Conservation (phyloP, 2,329 filamentous ascomycete species). For the Emmonsia crescens region DNA sequence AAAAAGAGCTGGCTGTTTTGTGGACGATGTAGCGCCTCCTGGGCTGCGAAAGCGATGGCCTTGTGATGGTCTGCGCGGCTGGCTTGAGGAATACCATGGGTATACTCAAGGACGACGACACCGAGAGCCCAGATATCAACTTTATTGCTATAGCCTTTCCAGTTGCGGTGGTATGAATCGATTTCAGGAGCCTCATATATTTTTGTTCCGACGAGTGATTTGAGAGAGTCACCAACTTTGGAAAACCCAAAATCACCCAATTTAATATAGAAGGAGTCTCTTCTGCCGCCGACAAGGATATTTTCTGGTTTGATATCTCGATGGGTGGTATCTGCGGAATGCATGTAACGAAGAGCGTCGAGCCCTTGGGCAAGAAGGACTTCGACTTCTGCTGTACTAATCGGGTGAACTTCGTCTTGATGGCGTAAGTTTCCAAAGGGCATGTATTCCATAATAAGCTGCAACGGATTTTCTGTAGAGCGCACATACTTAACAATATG, state of each 20-base stretch:
- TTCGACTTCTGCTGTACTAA: neutral
- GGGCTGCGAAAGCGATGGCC: neutral
- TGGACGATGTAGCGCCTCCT: neutral
- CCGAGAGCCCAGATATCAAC: conserved; percentile 16
- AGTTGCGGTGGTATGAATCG: too few relatives aligned
- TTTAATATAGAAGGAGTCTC: conserved; percentile 4
- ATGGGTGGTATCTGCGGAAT: conserved; percentile 11
- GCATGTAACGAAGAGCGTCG: conserved; percentile 11
- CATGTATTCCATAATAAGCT: conserved; percentile 8
- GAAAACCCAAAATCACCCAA: conserved; percentile 14
- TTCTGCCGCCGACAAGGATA: conserved; percentile 11
- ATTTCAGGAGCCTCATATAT: conserved; percentile 4
- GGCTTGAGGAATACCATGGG: neutral
- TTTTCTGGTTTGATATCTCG: conserved; percentile 17
- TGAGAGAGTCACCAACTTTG: neutral
- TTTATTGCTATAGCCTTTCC: conserved; percentile 4
- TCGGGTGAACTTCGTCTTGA: neutral
- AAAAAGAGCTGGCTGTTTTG: neutral
- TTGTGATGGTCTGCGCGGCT: neutral
- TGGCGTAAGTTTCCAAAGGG: conserved; percentile 1
- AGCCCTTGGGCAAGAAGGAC: conserved; percentile 1
- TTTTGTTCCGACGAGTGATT: neutral
- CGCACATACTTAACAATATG: conserved; percentile 8
- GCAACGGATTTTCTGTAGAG: neutral
- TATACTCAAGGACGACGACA: conserved; percentile 11